These are phyloP conservation scores for Suhomyces maxii DNA, from an alignment of 1,139 yeast genomes.

Conservation along the genomic window DNA sequence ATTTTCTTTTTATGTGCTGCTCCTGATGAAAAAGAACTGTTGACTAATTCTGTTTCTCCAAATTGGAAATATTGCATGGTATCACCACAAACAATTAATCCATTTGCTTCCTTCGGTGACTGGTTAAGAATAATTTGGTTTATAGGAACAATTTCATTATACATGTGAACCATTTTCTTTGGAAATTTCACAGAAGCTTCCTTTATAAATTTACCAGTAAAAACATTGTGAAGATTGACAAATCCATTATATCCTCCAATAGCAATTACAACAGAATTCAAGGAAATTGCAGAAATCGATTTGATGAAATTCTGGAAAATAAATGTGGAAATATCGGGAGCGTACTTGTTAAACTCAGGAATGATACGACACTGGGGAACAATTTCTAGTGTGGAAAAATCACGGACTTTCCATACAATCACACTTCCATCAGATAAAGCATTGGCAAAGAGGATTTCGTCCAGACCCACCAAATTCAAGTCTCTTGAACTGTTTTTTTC, in stretches of 20 bases:
- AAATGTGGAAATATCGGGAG: constrained; percentile 14
- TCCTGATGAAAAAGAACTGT: constrained; percentile 9
- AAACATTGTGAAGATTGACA: constrained; percentile 60
- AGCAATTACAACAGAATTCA: constrained; percentile 49
- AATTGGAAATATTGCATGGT: constrained; percentile 63
- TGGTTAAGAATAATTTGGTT: constrained; percentile 44
- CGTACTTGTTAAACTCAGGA: constrained; percentile 22
- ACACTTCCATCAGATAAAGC: constrained; percentile 38
- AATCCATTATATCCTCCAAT: constrained; percentile 67
- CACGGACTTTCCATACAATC: constrained; percentile 43
- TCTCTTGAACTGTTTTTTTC: constrained; percentile 4
- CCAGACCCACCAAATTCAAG: constrained; percentile 46
- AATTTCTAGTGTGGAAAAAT: constrained; percentile 14
- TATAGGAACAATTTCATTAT: constrained; percentile 38
- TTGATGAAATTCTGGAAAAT: constrained; percentile 1
- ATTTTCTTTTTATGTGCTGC: constrained; percentile 19
- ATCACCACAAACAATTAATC: constrained; percentile 56
- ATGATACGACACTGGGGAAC: constrained; percentile 21
- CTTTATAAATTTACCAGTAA: constrained; percentile 57
- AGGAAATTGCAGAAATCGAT: constrained; percentile 29
- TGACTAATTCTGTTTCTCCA: constrained; percentile 36
- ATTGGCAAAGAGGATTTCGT: constrained; percentile 53
- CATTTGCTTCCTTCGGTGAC: constrained; percentile 45
- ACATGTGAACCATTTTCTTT: constrained; percentile 29
- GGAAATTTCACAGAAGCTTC: constrained; percentile 50